Evolutionary conservation across 2,329 filamentous ascomycete genomes (phyloP).

Genomic region (Lachnellula subtilissima): DNA sequence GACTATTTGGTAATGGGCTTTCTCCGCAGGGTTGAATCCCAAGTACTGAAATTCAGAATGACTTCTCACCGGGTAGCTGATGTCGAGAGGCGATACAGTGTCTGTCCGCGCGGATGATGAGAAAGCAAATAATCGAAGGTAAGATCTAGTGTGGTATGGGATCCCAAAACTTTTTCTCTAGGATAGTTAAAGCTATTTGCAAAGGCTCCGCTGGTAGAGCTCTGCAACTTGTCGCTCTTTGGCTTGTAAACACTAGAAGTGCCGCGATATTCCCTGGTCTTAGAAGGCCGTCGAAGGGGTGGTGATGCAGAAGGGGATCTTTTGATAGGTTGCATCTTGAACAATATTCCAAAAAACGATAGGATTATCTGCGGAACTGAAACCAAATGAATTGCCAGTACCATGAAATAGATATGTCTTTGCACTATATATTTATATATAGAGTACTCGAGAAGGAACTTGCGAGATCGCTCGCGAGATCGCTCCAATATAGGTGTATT

Average conservation of each 20-base stretch:
- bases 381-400: not conserved
- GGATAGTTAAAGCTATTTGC: too few species aligned
- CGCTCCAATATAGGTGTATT: too few species aligned
- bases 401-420: not conserved
- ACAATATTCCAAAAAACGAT: not conserved
- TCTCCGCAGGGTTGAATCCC: not conserved
- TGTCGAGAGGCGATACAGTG: not conserved
- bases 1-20: not conserved
- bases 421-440: too few species aligned
- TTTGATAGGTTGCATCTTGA: not conserved
- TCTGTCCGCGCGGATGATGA: not conserved
- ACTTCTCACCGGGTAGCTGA: not conserved
- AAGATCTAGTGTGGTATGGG: not conserved
- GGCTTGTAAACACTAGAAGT: not conserved
- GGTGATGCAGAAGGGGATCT: not conserved
- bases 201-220: not conserved
- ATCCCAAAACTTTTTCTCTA: not conserved
- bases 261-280: not conserved
- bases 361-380: not conserved
- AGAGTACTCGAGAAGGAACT: too few species aligned
- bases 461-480: too few species aligned
- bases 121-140: not conserved
- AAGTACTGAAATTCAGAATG: not conserved
- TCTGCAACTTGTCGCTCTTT: too few species aligned
- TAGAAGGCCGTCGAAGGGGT: not conserved